Evolutionary conservation across 805 yeast species (phyloP).

Genomic region (Candida takata): DNA sequence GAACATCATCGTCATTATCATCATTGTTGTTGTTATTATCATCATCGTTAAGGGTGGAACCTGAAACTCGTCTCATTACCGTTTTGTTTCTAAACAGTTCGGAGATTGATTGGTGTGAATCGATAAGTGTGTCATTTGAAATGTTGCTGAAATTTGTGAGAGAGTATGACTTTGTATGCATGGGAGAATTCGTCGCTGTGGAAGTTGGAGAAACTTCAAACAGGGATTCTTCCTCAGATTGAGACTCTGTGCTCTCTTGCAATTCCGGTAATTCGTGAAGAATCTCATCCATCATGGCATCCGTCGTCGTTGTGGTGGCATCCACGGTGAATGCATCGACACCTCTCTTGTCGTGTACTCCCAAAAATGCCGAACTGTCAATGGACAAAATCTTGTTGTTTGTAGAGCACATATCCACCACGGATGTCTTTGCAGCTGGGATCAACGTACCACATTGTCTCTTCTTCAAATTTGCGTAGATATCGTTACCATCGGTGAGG

Average conservation of each 20-base stretch:
- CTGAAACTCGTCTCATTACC: constrained; percentile 13
- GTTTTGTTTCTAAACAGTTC: neutral
- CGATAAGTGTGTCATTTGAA: constrained; percentile 15
- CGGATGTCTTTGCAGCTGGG: constrained; percentile 50
- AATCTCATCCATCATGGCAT: constrained; percentile 18
- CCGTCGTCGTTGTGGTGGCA: constrained; percentile 17
- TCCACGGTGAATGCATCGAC: constrained; percentile 16
- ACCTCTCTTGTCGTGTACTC: constrained; percentile 39
- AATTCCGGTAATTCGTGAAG: constrained; percentile 12
- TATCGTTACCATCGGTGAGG: constrained; percentile 17
- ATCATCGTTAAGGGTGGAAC: constrained; percentile 14
- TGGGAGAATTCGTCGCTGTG: constrained; percentile 11
- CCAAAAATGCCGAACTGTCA: constrained; percentile 48
- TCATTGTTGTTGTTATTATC: neutral
- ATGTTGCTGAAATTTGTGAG: constrained; percentile 13
- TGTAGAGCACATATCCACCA: constrained; percentile 39
- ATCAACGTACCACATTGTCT: constrained; percentile 56
- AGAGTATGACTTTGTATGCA: constrained; percentile 8
- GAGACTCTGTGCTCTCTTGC: neutral
- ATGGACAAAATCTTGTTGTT: constrained; percentile 39
- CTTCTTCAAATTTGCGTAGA: constrained; percentile 29
- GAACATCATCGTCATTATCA: neutral
- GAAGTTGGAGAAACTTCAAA: no score
- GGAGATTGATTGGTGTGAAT: neutral
- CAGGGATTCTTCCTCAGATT: constrained; percentile 10